Conservation (phyloP, 345 rosid genomes). For the Aegle marmelos region DNA sequence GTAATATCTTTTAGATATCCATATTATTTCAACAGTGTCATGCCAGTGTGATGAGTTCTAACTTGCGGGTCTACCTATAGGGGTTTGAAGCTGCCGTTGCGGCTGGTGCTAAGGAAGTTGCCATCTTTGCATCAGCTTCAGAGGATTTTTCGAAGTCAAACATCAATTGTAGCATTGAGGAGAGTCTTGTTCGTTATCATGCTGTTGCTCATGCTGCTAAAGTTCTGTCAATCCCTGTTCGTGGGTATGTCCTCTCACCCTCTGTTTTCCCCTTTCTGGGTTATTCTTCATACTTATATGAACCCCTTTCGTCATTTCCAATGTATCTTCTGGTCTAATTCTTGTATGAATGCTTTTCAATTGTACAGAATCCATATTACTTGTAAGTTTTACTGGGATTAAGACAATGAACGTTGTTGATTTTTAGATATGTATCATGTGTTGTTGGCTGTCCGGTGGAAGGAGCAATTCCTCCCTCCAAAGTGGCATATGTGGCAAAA, state of each 20-base stretch:
- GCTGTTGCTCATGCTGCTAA: constrained; percentile 58
- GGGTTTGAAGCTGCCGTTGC: constrained; percentile 77
- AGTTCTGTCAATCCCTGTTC: constrained; percentile 56
- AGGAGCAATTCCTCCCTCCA: constrained; percentile 63
- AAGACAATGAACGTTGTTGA: constrained; percentile 5
- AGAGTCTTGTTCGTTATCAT: constrained; percentile 66
- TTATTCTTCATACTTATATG: background rate
- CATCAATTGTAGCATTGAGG: constrained; percentile 73
- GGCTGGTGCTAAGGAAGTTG: constrained; percentile 78
- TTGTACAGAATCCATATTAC: background rate
- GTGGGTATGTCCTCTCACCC: constrained; percentile 47
- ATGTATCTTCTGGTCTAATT: background rate
- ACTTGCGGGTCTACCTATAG: constrained; percentile 27
- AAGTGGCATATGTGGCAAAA: constrained; percentile 88
- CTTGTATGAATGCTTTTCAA: background rate
- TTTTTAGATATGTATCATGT: constrained; percentile 84
- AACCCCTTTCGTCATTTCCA: background rate
- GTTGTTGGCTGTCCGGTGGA: constrained; percentile 92
- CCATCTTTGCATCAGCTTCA: constrained; percentile 79
- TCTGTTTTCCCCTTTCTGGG: background rate
- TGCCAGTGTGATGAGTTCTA: constrained; percentile 7
- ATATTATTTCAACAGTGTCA: background rate
- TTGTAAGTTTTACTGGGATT: background rate
- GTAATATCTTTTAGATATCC: constrained; percentile 6
- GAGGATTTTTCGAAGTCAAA: constrained; percentile 76